Base-by-base conservation (phyloP, 495 filamentous ascomycete genomes). In the Xylaria scruposa region DNA sequence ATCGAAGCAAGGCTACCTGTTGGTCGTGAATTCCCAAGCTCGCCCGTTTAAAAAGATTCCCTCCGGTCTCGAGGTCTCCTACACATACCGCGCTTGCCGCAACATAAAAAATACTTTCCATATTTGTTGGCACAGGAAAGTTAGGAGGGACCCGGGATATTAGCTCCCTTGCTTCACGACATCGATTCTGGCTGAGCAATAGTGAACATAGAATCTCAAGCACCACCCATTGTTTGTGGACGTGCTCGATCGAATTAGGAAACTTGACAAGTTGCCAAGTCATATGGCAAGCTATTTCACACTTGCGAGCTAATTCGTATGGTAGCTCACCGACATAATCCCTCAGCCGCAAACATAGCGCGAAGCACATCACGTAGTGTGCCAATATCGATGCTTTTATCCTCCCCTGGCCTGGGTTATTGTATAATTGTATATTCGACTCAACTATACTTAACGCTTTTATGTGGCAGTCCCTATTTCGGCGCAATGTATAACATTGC, bases 141-240 rank as follows among this genome's bases (percentile, higher is more conserved):
- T 29, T 13, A 29, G 38, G n/a, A 12, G n/a, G n/a, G 4, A 63
- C 29, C 6, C n/a, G 38, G 10, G 60, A 63, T 46, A 63, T 26
- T 17, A 63, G 21, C 60, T 63, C 38, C 19, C 3, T 63, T 63
- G 24, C 60, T 63, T 63, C 60, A 63, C 1, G 17, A 63, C 44
- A 3, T 29, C 60, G 60, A 29, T 13, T 9, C 4, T 63, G 38
- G 44, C 21, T 26, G 38, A 29, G 6, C n/a, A 44, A 4, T 19
- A 63, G 9, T 10, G 0, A 0, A 12, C 38, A 46, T 9, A 63
- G 12, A 21, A 17, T 46, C 0, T 19, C 10, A 15, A 63, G 2
- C 9, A 29, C 8, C 4, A 1, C 2, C 38, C 60, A 63, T 63
- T 63, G 60, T 63, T 44, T 13, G n/a, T 17, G 1, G 13, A 31